phyloP scores from a whole-genome alignment of 2,329 filamentous ascomycete genomes.

The Drechslerella stenobrocha region DNA sequence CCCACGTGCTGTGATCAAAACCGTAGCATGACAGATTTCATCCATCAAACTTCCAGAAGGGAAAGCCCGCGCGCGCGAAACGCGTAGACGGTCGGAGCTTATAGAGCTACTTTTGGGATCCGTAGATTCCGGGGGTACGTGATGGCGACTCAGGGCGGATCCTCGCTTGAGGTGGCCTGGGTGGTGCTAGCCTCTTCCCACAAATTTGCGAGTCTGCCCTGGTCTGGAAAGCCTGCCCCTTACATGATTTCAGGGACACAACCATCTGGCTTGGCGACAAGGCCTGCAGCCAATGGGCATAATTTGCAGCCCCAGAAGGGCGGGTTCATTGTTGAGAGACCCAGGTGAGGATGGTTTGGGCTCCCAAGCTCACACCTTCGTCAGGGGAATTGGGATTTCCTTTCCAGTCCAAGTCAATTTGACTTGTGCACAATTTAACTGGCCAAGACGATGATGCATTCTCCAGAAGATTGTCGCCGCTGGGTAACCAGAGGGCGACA shows the following conservation, averaged over 20 bases:
- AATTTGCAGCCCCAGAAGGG: slow-evolving; percentile 28
- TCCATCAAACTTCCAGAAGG: too few relatives aligned
- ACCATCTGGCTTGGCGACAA: slow-evolving; percentile 24
- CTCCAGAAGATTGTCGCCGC: not conserved
- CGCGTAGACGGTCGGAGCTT: slow-evolving; percentile 6
- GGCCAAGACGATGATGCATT: not conserved
- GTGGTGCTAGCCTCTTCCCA: not conserved
- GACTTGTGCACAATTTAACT: not conserved
- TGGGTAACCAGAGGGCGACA: not conserved
- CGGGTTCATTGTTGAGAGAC: slow-evolving; percentile 28
- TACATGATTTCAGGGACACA: slow-evolving; percentile 49
- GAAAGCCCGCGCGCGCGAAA: not conserved
- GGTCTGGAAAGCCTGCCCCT: slow-evolving; percentile 40
- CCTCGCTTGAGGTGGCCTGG: slow-evolving; percentile 1
- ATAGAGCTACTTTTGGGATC: not conserved
- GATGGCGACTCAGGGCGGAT: not conserved
- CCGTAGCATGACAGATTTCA: too few relatives aligned
- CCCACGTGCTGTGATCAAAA: too few relatives aligned
- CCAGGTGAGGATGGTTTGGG: slow-evolving; percentile 20
- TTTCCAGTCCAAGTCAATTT: not conserved
- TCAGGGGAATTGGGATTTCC: slow-evolving; percentile 15
- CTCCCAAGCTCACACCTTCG: slow-evolving; percentile 27
- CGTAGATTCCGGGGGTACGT: not conserved
- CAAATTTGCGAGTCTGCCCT: not conserved
- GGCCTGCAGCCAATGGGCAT: slow-evolving; percentile 19